Evolutionary conservation across 192 early-diverging fungal species (phyloP).

Genomic region (Entomortierella parvispora): DNA sequence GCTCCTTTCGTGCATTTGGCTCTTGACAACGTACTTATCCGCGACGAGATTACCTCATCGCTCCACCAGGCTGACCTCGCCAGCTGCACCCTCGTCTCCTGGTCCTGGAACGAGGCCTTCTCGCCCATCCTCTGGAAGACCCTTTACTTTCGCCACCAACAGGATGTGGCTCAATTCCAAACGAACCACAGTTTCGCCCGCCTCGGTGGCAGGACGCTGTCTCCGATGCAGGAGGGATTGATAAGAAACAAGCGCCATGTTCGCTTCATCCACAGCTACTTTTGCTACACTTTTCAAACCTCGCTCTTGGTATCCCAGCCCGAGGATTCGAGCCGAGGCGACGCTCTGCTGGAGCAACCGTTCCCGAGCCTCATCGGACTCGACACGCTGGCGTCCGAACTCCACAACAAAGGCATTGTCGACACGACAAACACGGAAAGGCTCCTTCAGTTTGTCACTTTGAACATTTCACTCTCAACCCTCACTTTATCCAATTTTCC

Average conservation of each 20-base stretch:
- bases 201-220: not conserved
- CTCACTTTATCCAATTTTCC: conserved; percentile 17
- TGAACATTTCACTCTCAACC: conserved; percentile 8
- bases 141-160: conserved; percentile 1
- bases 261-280: conserved; percentile 7
- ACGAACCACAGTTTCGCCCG: not conserved
- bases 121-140: conserved; percentile 12
- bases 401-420: conserved; percentile 25
- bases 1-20: no score
- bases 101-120: conserved; percentile 10
- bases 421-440: conserved; percentile 10
- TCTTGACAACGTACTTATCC: no score
- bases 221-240: conserved; percentile 6
- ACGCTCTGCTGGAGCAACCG: not conserved
- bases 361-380: conserved; percentile 4
- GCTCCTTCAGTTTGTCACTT: conserved; percentile 21
- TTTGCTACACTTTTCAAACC: conserved; percentile 13
- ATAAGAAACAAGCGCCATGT: conserved; percentile 5
- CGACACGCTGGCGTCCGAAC: conserved; percentile 10
- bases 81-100: not conserved
- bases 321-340: not conserved
- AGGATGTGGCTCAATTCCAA: conserved; percentile 11
- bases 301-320: not conserved
- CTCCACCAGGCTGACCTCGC: conserved; percentile 1
- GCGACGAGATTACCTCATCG: conserved; percentile 15